Conservation (phyloP, 768 basidiomycete species). For the Calvatia gigantea region DNA sequence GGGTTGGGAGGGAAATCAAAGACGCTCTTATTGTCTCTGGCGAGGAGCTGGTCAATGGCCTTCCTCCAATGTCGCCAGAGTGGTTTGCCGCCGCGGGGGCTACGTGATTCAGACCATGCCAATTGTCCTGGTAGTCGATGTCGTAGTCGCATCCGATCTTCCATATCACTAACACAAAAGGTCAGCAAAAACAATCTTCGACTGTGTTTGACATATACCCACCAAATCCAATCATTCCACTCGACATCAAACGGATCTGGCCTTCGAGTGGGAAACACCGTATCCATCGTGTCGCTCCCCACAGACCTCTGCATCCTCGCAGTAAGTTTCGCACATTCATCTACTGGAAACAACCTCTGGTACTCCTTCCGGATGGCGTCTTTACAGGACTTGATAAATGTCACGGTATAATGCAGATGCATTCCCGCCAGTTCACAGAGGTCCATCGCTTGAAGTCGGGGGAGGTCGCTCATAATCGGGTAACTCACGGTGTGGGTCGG, state of each 20-base stretch:
- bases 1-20: constrained; percentile 25
- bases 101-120: constrained; percentile 46
- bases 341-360: constrained; percentile 39
- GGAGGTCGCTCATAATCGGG: constrained; percentile 5
- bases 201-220: constrained; percentile 24
- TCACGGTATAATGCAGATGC: constrained; percentile 61
- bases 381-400: constrained; percentile 58
- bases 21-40: constrained; percentile 17
- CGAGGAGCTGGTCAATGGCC: constrained; percentile 4
- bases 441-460: constrained; percentile 10
- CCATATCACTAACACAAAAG: constrained; percentile 59
- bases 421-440: constrained; percentile 27
- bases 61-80: constrained; percentile 11
- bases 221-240: constrained; percentile 74
- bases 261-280: background rate
- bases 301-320: background rate
- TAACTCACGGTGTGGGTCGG: constrained; percentile 1
- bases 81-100: constrained; percentile 17
- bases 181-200: constrained; percentile 2
- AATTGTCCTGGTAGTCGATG: constrained; percentile 41
- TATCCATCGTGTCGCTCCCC: background rate
- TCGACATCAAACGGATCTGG: constrained; percentile 50
- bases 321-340: constrained; percentile 16
- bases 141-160: constrained; percentile 63
- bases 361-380: constrained; percentile 70